A percentile compares a stretch with the other conserved stretches of the same genome.
These are phyloP conservation scores for Aureobasidium lini DNA, from an alignment of 2,329 filamentous ascomycete genomes.

Conservation along the genomic window DNA sequence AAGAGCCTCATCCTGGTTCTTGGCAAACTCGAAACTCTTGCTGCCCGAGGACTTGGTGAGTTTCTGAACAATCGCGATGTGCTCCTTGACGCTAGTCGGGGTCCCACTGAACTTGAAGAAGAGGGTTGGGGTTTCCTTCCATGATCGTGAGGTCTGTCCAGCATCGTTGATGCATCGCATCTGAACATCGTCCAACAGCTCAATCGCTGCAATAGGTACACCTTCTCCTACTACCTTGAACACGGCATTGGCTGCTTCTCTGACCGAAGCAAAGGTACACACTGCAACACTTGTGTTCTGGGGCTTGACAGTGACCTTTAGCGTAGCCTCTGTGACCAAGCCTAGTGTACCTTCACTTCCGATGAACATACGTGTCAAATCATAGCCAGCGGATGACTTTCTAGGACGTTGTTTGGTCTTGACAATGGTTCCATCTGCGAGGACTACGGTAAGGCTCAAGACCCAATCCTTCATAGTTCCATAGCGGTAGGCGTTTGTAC, in stretches of 20 bases:
- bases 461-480: constrained; percentile 97
- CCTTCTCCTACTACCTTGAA: constrained; percentile 71
- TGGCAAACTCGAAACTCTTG: constrained; percentile 63
- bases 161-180: constrained; percentile 68
- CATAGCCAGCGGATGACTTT: constrained; percentile 87
- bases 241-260: constrained; percentile 70
- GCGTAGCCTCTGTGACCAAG: constrained; percentile 80
- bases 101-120: constrained; percentile 73
- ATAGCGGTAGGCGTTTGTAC: constrained; percentile 86
- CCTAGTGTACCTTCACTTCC: constrained; percentile 88
- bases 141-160: constrained; percentile 55
- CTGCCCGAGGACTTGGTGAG: constrained; percentile 53
- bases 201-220: constrained; percentile 81
- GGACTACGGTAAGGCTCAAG: constrained; percentile 73
- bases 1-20: constrained; percentile 54
- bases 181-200: constrained; percentile 86
- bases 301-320: constrained; percentile 79
- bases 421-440: constrained; percentile 83
- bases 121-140: constrained; percentile 63
- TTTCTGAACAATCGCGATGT: constrained; percentile 60
- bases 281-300: constrained; percentile 76
- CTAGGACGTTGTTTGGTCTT: constrained; percentile 81
- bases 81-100: constrained; percentile 64
- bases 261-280: constrained; percentile 55
- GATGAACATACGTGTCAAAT: constrained; percentile 82